Base-by-base conservation (phyloP, 305 asterid genomes). In the Lippia alba region DNA sequence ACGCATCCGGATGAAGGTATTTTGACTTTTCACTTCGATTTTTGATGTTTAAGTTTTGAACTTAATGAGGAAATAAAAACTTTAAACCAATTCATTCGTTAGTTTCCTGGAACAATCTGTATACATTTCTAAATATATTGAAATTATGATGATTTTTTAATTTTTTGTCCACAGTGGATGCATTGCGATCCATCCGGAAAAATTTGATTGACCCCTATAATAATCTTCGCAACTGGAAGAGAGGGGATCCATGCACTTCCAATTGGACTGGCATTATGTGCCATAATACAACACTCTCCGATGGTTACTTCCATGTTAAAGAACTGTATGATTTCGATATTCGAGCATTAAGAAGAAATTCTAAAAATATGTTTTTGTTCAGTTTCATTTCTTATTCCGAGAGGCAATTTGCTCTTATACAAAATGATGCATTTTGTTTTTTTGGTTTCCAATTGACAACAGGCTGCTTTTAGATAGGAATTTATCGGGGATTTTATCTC, bases 221-320 rank as follows among this genome's bases (percentile, higher is more conserved):
- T 75, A 66, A 76, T 74, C 91, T 92, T 61, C 59, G 64, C 50
- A 76, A 71, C 78, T 90, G 98, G 98, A 83, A 70, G n/a, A 66
- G 74, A 16, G 92, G 97, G 66, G 98, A 92, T 83, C 97, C 98
- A 56, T 92, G 97, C 69, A 74, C 65, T 73, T 78, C 91, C 66
- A 79, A 74, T 59, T 89, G 96, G 96, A 85, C 91, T 1, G 96
- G 96, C 68, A 74, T 86, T 67, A 63, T 86, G 61, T 93, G 98
- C 88, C 75, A 81, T 72, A 89, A 86, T 76, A 56, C 56, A 44
- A 70, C 90, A 16, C 69, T 80, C 55, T 64, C 55, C 39, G 96
- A 91, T 74, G 83, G 80, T 24, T 84, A 81, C 77, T 78, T 86
- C 73, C 98, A 91, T 74, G 81, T 93, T 49, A 58, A 53, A 61